Evolutionary conservation across 2,329 filamentous ascomycete species (phyloP).

Genomic region (Ophiostoma sp.): DNA sequence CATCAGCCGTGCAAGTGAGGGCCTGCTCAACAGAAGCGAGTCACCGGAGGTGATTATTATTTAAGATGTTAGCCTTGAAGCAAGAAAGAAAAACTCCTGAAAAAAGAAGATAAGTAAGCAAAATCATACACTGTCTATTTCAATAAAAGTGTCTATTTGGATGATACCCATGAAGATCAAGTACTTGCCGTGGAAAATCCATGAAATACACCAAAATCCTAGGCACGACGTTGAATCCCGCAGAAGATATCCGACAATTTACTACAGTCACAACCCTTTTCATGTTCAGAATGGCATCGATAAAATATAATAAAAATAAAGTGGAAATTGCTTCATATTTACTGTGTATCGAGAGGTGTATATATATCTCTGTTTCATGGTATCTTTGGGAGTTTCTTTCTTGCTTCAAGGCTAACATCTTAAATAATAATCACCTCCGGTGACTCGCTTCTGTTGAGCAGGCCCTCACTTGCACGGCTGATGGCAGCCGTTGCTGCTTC

Average conservation of each 20-base stretch:
- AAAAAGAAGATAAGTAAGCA: too few species aligned
- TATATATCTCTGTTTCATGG: not conserved
- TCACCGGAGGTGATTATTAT: constrained; percentile 13
- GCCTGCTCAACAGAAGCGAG: not conserved
- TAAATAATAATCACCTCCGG: constrained; percentile 11
- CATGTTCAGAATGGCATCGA: too few species aligned
- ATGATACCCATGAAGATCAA: too few species aligned
- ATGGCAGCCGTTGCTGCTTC: not conserved
- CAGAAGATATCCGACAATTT: too few species aligned
- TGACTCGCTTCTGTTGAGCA: not conserved
- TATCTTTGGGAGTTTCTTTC: not conserved
- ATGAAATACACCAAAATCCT: not conserved
- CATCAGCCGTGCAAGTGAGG: not conserved
- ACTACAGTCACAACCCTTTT: too few species aligned
- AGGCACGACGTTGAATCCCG: too few species aligned
- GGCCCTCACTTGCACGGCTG: not conserved
- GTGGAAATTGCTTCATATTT: not conserved
- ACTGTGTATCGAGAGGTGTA: not conserved
- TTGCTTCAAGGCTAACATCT: not conserved
- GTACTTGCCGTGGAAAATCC: too few species aligned
- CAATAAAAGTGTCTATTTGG: too few species aligned
- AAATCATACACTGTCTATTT: too few species aligned
- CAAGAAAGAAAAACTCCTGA: not conserved
- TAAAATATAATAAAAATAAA: not conserved
- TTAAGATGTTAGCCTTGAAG: not conserved